Base-by-base conservation (phyloP, 495 filamentous ascomycete species). In the Chaetomium cochliodes region DNA sequence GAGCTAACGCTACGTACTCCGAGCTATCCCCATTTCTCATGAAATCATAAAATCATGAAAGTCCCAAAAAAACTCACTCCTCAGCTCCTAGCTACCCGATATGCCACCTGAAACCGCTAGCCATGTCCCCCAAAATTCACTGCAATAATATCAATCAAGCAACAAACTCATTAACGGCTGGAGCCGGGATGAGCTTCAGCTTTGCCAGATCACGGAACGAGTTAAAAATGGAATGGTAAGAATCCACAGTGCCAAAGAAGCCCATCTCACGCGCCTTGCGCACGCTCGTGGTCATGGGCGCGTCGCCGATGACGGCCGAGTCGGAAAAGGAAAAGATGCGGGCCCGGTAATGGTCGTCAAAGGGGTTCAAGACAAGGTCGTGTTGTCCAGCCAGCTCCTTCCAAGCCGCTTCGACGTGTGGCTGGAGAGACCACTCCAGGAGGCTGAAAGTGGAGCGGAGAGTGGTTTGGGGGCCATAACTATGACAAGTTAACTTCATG, bases 361-460 rank as follows among this genome's bases (percentile, higher is more conserved):
- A 69, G 0, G 67, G 67, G 26, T 69, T 57, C 18, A 69, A 26
- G 5, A 67, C 57, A 16, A 69, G 46, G 2, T 25, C 33, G 57
- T 69, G 64, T 16, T 39, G 15, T 55, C 60, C 58, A 2, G 54
- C 30, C 44, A 81, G 30, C 50, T 71, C 67, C n/a, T 58, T 63
- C 79, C 80, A 83, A 4, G 80, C 78, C 26, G 73, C 65, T 68
- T 78, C 73, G 5, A 85, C 78, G n/a, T 82, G 74, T 1, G 69
- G 67, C 58, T 56, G 69, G 58, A 77, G 76, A 16, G 81, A 77
- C 83, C 80, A 85, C 55, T 79, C 71, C 0, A 70, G 66, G 12
- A 83, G 70, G 20, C 66, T 75, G 59, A 79, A 83, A 15, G 68
- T 73, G 16, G 72, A 67, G 18, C 72, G 73, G 49, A 76, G 68